Evolutionary conservation across 371 early-diverging fungal species (phyloP).

Genomic region (Paraphysoderma sedebokerense): DNA sequence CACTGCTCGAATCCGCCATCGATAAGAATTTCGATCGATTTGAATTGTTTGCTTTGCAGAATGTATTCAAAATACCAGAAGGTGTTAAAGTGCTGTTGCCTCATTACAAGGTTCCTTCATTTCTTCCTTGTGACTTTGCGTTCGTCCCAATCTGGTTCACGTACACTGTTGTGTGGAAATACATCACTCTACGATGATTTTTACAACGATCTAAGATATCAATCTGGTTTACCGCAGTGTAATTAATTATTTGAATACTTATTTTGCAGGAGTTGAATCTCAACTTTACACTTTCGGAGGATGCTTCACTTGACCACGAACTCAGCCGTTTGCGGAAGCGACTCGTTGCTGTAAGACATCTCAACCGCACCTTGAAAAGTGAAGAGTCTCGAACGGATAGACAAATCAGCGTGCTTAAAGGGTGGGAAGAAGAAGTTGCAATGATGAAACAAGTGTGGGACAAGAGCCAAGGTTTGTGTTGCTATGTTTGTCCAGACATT

Average conservation of each 20-base stretch:
- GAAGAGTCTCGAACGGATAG: too few species aligned
- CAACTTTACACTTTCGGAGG: conserved; percentile 18
- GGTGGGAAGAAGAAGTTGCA: too few species aligned
- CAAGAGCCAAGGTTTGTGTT: too few species aligned
- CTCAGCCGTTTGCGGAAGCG: conserved; percentile 21
- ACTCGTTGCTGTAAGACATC: conserved; percentile 25
- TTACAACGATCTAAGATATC: background rate
- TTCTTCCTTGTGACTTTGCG: background rate
- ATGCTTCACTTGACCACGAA: conserved; percentile 26
- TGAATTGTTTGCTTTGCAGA: conserved; percentile 47
- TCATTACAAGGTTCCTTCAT: conserved; percentile 28
- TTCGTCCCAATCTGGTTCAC: background rate
- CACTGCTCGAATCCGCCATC: conserved; percentile 46
- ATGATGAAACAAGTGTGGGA: too few species aligned
- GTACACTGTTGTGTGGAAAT: background rate
- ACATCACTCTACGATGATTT: background rate
- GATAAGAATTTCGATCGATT: conserved; percentile 58
- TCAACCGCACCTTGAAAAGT: too few species aligned
- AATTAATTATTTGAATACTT: conserved; percentile 7
- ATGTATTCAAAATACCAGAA: conserved; percentile 40
- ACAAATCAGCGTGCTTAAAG: too few species aligned
- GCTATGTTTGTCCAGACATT: too few species aligned
- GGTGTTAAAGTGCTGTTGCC: conserved; percentile 26
- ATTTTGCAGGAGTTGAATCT: conserved; percentile 9
- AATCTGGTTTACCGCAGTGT: conserved; percentile 3